Evolutionary conservation across 306 rosid species (phyloP), one percentile per base, ranked within the genome.

Genomic region (Ochetophila trinervis): DNA sequence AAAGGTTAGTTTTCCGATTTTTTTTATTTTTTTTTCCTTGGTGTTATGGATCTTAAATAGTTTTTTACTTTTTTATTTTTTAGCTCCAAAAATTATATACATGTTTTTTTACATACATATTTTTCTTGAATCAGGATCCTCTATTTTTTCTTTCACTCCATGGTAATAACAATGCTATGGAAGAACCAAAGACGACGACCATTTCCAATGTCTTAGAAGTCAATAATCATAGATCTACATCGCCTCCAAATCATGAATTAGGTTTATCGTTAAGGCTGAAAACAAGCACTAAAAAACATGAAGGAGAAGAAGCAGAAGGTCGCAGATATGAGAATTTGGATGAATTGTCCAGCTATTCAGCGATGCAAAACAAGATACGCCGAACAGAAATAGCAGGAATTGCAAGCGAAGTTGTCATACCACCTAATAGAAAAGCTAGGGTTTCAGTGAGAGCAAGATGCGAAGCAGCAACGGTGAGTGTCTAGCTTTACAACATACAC

Each of bases 401-500:
- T 45, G 60, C 79, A 5, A 66, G 74, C 59, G 86, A 80, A 24
- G 82, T 68, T 53, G 78, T 75, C 18, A 44, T 82, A 6, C 86
- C 80, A 32, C 82, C 90, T 34, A 86, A 84, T 24, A 86, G 94
- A 74, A 93, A 93, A 69, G 84, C 98, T 83, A 89, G 98, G 94
- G 97, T 93, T 86, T 93, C 97, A 0, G 94, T 93, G 40, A 74
- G 98, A 79, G 97, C 96, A 30, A 86, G 98, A 87, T 89, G 98
- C 76, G 98, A 93, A 67, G 20, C 90, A 15, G 91, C 96, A 65
- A 87, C 94, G 0, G 98, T 93, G 61, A 82, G 95, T 83, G 14
- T 21, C 16, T 14, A 8, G 14, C 27, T 27, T 45, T 19, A 1
- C 6, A 53, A 16, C 9, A 3, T n/a, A 27, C 2, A 3, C 9